phyloP scores from a whole-genome alignment of 495 filamentous ascomycete species.

The Cenococcum geophilum region DNA sequence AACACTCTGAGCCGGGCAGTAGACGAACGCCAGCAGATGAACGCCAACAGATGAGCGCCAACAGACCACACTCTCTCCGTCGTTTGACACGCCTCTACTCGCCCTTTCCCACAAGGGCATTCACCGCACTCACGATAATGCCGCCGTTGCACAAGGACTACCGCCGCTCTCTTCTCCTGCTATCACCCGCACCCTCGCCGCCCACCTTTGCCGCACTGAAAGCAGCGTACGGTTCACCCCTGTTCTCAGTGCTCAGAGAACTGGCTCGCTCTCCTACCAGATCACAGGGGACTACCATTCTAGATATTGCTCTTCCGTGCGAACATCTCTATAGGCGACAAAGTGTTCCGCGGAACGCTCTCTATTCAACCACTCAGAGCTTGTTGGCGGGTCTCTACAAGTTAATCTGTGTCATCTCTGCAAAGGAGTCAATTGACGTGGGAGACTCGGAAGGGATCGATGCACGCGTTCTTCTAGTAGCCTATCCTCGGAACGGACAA shows the following conservation, averaged over 20 bases:
- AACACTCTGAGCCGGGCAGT: too few relatives aligned
- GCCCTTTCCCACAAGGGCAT: not conserved
- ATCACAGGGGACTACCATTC: slow-evolving; percentile 29
- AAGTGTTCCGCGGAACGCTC: slow-evolving; percentile 45
- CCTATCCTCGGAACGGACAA: slow-evolving; percentile 44
- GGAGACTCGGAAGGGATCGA: slow-evolving; percentile 69
- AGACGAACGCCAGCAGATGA: too few relatives aligned
- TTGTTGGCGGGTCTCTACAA: slow-evolving; percentile 73
- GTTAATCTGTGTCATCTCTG: slow-evolving; percentile 61
- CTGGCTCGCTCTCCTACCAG: slow-evolving; percentile 36
- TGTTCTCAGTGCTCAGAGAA: slow-evolving; percentile 45
- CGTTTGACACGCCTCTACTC: not conserved
- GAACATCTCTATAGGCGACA: slow-evolving; percentile 45
- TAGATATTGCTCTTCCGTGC: slow-evolving; percentile 52
- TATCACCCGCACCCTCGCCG: slow-evolving; percentile 51
- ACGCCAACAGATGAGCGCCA: not conserved
- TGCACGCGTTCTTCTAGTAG: slow-evolving; percentile 65
- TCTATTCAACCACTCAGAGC: slow-evolving; percentile 58
- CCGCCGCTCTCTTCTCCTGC: slow-evolving; percentile 44
- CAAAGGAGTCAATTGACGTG: slow-evolving; percentile 55
- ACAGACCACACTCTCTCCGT: not conserved
- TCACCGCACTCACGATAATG: slow-evolving; percentile 19
- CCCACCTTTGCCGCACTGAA: slow-evolving; percentile 43
- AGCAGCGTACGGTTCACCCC: slow-evolving; percentile 53
- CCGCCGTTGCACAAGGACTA: slow-evolving; percentile 7